Evolutionary conservation across 768 basidiomycete species (phyloP).

Genomic region (Kondoa malvinella): DNA sequence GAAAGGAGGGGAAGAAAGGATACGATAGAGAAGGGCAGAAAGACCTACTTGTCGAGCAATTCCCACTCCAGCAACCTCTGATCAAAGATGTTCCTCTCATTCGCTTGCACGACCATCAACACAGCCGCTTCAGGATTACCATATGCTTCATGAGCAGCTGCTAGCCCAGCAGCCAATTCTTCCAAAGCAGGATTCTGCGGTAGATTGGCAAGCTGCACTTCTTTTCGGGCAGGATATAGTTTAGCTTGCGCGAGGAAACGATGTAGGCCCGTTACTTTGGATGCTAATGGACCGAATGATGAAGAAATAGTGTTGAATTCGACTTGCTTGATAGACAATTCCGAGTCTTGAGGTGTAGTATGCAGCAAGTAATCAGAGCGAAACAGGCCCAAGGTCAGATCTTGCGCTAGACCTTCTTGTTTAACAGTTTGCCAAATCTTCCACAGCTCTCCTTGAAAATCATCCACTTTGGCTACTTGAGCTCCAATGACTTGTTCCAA

Average conservation of each 20-base stretch:
- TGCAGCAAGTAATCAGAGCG: constrained; percentile 90
- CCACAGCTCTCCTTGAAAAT: constrained; percentile 75
- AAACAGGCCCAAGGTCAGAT: constrained; percentile 73
- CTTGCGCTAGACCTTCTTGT: constrained; percentile 47
- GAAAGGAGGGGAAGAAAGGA: not conserved
- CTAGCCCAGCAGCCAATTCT: constrained; percentile 58
- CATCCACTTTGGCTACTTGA: constrained; percentile 62
- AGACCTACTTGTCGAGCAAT: constrained; percentile 52
- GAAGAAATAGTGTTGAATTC: constrained; percentile 95
- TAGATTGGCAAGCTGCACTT: constrained; percentile 44
- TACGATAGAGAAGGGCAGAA: not conserved
- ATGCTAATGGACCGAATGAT: constrained; percentile 68
- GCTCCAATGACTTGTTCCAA: constrained; percentile 71
- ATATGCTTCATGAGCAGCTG: constrained; percentile 62
- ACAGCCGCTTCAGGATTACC: constrained; percentile 41
- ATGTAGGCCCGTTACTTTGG: constrained; percentile 54
- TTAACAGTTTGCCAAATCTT: constrained; percentile 61
- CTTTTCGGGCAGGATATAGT: constrained; percentile 26
- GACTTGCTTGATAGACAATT: constrained; percentile 63
- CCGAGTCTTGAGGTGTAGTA: constrained; percentile 29
- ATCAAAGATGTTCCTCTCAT: constrained; percentile 88
- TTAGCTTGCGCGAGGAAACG: constrained; percentile 39
- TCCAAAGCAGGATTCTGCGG: constrained; percentile 56
- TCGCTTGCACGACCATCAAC: constrained; percentile 73
- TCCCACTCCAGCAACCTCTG: constrained; percentile 78